phyloP scores from a whole-genome alignment of 2,329 filamentous ascomycete species.

The Immersiporthe knoxdaviesiana region DNA sequence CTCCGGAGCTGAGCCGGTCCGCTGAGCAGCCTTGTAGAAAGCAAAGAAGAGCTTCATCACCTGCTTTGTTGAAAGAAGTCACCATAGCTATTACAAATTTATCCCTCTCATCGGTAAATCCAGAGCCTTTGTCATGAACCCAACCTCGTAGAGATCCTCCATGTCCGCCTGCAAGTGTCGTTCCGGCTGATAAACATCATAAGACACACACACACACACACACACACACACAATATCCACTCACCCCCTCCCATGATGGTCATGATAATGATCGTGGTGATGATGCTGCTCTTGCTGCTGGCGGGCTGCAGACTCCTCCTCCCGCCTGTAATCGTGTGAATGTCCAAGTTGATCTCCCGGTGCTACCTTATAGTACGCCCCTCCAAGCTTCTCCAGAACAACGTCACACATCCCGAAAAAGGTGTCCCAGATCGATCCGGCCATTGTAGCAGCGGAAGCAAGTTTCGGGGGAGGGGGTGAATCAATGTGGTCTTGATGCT shows the following conservation, averaged over 20 bases:
- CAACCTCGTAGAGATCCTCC: neutral
- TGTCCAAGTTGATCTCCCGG: neutral
- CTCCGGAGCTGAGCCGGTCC: neutral
- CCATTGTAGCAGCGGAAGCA: neutral
- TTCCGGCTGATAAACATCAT: neutral
- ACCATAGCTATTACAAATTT: no score
- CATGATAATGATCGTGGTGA: neutral
- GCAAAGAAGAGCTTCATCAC: neutral
- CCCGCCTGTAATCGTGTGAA: neutral
- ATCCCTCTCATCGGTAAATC: no score
- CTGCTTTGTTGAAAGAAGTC: neutral
- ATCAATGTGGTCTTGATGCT: neutral
- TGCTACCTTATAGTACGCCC: conserved; percentile 13
- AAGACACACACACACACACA: neutral
- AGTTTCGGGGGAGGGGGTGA: no score
- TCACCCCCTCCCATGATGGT: neutral
- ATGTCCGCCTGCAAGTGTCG: neutral
- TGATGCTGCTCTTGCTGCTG: neutral
- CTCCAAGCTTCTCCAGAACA: conserved; percentile 19
- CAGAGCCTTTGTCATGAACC: no score
- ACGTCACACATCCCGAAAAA: conserved; percentile 20
- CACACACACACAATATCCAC: neutral
- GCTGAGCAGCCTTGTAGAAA: neutral
- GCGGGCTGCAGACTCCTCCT: neutral
- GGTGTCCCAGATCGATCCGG: conserved; percentile 4